A percentile compares a stretch with the other conserved stretches of the same genome.
These are phyloP conservation scores for Pseudonectria buxi DNA, from an alignment of 2,329 filamentous ascomycete genomes.

Conservation along the genomic window DNA sequence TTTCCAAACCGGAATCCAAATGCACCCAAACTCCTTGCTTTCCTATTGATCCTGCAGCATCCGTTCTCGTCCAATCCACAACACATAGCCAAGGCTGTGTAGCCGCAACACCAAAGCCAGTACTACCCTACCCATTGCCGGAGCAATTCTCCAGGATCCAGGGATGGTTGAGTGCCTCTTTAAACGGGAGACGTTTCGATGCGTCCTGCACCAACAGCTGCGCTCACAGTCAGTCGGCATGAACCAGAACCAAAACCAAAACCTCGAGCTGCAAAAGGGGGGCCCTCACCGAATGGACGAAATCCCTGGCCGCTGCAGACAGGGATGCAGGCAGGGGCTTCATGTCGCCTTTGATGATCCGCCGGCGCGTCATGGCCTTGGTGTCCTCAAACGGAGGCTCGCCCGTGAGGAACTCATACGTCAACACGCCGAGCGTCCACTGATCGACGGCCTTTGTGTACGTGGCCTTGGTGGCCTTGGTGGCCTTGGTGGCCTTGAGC, in stretches of 20 bases:
- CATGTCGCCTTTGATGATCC: conserved; percentile 16
- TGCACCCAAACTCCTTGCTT: too few species aligned
- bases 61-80: too few species aligned
- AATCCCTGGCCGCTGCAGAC: conserved; percentile 10
- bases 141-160: conserved; percentile 16
- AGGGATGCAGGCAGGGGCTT: conserved; percentile 12
- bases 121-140: too few species aligned
- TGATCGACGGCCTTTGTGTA: conserved; percentile 15
- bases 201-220: conserved; percentile 16
- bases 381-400: conserved; percentile 20
- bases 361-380: conserved; percentile 10
- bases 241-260: too few species aligned
- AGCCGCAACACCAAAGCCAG: too few species aligned
- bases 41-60: too few species aligned
- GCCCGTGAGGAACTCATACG: conserved; percentile 19
- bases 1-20: too few species aligned
- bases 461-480: not conserved
- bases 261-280: too few species aligned
- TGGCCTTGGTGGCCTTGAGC: conserved; percentile 4
- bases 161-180: conserved; percentile 13
- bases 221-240: not conserved
- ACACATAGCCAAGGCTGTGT: too few species aligned
- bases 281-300: conserved; percentile 11
- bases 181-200: conserved; percentile 10
- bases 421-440: conserved; percentile 20